A percentile compares a stretch with the other conserved stretches of the same genome.
These are phyloP conservation scores for Allium cepa DNA, from an alignment of 106 monocot genomes.

Conservation along the genomic window DNA sequence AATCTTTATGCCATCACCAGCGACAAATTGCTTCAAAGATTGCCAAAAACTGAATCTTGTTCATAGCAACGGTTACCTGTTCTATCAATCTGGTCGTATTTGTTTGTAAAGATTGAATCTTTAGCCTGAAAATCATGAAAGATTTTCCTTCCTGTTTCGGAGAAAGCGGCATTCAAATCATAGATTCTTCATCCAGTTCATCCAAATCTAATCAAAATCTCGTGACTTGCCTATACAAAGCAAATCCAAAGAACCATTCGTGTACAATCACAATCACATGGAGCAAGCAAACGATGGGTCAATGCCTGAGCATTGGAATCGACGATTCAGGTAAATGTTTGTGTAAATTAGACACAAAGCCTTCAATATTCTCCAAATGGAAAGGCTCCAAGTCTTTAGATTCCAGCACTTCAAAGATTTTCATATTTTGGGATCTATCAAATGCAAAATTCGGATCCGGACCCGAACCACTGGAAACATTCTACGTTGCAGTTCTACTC, in stretches of 20 bases:
- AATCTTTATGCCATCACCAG: background rate
- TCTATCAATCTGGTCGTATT: background rate
- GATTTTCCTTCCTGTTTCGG: conserved; percentile 89
- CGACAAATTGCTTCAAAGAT: background rate
- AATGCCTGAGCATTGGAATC: conserved; percentile 47
- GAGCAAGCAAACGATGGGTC: conserved; percentile 68
- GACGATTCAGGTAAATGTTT: conserved; percentile 38
- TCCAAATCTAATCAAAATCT: conserved; percentile 42
- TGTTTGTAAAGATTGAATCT: background rate
- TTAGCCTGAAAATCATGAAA: conserved; percentile 30
- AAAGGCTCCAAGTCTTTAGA: conserved; percentile 64
- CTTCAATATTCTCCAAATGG: conserved; percentile 77
- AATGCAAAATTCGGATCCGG: conserved; percentile 57
- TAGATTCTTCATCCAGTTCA: conserved; percentile 36
- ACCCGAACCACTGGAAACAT: conserved; percentile 58
- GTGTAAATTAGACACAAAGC: conserved; percentile 45
- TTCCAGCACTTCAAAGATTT: conserved; percentile 24
- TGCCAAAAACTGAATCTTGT: background rate
- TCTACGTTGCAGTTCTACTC: conserved; percentile 56
- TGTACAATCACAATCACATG: conserved; percentile 51
- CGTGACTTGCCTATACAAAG: conserved; percentile 58
- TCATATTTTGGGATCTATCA: conserved; percentile 83
- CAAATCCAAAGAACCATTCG: conserved; percentile 21
- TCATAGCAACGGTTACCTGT: background rate
- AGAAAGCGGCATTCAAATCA: conserved; percentile 71